Conservation (phyloP, 1,284 basidiomycete species). For the Tylopilus sp. region DNA sequence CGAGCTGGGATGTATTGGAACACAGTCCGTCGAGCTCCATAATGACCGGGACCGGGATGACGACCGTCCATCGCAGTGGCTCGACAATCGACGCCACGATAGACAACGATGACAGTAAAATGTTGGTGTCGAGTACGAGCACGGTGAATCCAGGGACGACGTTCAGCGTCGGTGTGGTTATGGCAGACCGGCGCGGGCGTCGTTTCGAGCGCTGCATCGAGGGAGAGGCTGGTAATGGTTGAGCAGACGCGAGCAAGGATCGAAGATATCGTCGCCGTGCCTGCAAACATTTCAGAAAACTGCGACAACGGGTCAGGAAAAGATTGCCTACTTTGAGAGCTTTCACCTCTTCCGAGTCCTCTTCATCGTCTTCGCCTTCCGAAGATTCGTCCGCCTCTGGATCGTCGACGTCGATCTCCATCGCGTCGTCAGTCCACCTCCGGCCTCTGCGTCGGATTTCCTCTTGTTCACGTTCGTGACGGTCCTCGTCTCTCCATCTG, state of each 20-base stretch:
- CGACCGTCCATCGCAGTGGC: conserved; percentile 79
- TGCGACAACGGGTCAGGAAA: neutral
- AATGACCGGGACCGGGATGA: conserved; percentile 90
- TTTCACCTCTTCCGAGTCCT: conserved; percentile 71
- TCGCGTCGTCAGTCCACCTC: conserved; percentile 62
- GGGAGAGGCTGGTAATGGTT: conserved; percentile 33
- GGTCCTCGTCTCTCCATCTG: conserved; percentile 67
- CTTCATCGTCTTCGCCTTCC: conserved; percentile 55
- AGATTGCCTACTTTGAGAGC: conserved; percentile 61
- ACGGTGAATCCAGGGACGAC: conserved; percentile 85
- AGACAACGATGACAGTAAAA: conserved; percentile 77
- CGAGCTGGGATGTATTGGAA: conserved; percentile 61
- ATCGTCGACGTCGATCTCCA: conserved; percentile 62
- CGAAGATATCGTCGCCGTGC: conserved; percentile 66
- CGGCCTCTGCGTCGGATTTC: conserved; percentile 58
- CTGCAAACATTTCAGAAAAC: conserved; percentile 36
- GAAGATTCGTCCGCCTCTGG: conserved; percentile 36
- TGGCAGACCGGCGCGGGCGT: conserved; percentile 30
- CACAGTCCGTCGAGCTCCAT: conserved; percentile 94
- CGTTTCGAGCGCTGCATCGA: conserved; percentile 37
- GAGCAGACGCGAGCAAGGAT: conserved; percentile 49
- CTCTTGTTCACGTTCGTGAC: conserved; percentile 60
- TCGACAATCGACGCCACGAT: conserved; percentile 77
- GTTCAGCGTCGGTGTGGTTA: conserved; percentile 43
- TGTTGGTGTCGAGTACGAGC: conserved; percentile 93